phyloP scores from a whole-genome alignment of 768 basidiomycete genomes.

The Candolleomyces eurysporus region DNA sequence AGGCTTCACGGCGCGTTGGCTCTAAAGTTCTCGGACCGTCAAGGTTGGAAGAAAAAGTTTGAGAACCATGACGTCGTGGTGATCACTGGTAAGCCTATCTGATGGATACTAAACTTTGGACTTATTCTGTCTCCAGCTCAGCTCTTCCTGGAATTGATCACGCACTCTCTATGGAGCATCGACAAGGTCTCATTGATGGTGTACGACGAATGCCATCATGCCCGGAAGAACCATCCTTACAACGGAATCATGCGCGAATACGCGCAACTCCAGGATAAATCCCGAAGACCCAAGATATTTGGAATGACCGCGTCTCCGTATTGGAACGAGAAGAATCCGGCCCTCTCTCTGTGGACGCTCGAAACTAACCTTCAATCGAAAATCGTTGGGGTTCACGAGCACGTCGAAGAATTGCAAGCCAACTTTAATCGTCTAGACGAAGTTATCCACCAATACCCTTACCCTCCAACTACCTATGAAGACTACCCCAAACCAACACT shows the following conservation, averaged over 20 bases:
- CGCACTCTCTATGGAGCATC: conserved; percentile 80
- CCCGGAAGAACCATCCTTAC: conserved; percentile 73
- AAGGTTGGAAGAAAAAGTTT: conserved; percentile 64
- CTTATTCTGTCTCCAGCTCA: conserved; percentile 50
- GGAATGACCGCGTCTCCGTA: conserved; percentile 93
- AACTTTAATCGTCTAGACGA: conserved; percentile 68
- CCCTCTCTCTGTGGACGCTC: conserved; percentile 56
- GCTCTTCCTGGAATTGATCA: conserved; percentile 76
- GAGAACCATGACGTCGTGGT: conserved; percentile 71
- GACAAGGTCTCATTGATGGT: conserved; percentile 67
- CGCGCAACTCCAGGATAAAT: conserved; percentile 38
- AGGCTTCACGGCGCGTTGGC: conserved; percentile 71
- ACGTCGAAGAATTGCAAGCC: conserved; percentile 60
- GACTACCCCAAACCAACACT: conserved; percentile 50
- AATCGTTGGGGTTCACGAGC: conserved; percentile 70
- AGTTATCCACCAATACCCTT: conserved; percentile 54
- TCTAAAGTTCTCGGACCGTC: conserved; percentile 66
- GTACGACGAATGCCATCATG: conserved; percentile 83
- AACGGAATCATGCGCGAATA: conserved; percentile 77
- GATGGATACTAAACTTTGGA: background rate
- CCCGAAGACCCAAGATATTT: conserved; percentile 74
- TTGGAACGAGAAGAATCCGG: conserved; percentile 73
- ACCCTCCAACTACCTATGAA: conserved; percentile 49
- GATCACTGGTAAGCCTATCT: conserved; percentile 62
- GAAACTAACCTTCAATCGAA: conserved; percentile 74